phyloP scores from a whole-genome alignment of 2,329 filamentous ascomycete genomes.

The Neoscytalidium dimidiatum region DNA sequence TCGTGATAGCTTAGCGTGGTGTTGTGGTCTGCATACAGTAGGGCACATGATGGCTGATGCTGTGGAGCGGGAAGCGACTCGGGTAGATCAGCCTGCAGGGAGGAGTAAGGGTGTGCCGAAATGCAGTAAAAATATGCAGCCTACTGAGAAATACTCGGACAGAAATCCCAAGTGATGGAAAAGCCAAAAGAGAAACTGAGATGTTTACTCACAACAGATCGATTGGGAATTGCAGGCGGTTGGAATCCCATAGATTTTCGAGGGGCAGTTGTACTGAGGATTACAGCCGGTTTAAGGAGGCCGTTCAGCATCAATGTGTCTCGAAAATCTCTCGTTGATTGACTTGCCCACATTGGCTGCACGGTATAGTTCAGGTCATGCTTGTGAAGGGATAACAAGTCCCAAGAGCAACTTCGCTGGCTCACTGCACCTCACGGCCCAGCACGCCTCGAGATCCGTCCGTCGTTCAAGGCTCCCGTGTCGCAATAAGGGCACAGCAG shows the following conservation, averaged over 20 bases:
- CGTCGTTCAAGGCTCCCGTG: no score
- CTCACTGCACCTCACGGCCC: background rate
- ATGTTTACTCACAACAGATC: background rate
- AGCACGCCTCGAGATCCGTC: background rate
- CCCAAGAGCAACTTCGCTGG: background rate
- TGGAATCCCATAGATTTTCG: no score
- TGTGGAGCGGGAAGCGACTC: background rate
- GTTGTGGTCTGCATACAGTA: background rate
- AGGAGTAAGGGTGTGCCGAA: background rate
- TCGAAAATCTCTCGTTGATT: background rate
- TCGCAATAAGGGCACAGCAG: no score
- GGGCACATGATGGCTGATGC: background rate
- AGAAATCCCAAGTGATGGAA: background rate
- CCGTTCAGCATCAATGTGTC: background rate
- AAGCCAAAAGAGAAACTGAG: background rate
- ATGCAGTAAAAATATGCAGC: background rate
- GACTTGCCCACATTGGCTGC: background rate
- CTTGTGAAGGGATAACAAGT: no score
- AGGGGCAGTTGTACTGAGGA: no score
- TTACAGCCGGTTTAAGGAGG: background rate
- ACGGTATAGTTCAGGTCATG: no score
- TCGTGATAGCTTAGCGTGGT: background rate
- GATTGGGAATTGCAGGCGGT: no score
- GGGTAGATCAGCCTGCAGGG: background rate
- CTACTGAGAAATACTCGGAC: background rate